These are phyloP conservation scores for Coemansia aciculifera DNA, from an alignment of 192 early-diverging fungal species.

Conservation along the genomic window DNA sequence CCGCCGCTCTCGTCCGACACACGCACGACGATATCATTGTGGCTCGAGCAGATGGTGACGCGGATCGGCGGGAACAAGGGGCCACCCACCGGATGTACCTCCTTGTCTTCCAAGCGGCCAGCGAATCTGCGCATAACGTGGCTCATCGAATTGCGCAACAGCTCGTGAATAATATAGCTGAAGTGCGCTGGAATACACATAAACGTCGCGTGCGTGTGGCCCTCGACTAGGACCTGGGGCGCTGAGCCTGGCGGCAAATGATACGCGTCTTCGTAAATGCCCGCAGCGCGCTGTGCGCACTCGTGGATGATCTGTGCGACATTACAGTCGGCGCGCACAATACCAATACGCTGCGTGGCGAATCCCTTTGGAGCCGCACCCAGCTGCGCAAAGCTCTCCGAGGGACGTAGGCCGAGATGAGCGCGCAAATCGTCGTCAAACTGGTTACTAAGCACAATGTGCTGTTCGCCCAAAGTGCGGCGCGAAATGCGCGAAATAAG, in stretches of 20 bases:
- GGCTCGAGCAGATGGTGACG: constrained; percentile 78
- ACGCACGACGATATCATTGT: constrained; percentile 81
- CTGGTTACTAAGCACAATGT: constrained; percentile 76
- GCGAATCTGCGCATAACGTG: constrained; percentile 64
- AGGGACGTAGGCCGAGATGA: constrained; percentile 20
- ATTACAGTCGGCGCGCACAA: constrained; percentile 42
- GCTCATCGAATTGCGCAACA: constrained; percentile 84
- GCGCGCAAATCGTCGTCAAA: constrained; percentile 50
- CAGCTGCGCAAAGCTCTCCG: constrained; percentile 48
- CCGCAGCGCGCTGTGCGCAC: constrained; percentile 38
- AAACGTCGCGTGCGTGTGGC: constrained; percentile 71
- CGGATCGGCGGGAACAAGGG: constrained; percentile 73
- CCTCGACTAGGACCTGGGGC: constrained; percentile 77
- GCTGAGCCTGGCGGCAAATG: constrained; percentile 54
- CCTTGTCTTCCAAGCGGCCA: constrained; percentile 15
- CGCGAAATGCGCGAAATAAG: constrained; percentile 85
- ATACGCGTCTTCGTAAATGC: constrained; percentile 47
- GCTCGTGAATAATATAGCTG: constrained; percentile 90
- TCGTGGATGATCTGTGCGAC: constrained; percentile 58
- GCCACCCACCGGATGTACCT: neutral
- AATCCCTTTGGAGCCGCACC: constrained; percentile 54
- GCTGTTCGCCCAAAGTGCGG: constrained; percentile 90
- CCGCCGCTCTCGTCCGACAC: constrained; percentile 94
- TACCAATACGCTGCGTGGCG: constrained; percentile 55
- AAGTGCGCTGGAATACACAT: constrained; percentile 95